A percentile compares a stretch with the other conserved stretches of the same genome.
Conservation (phyloP, 257 asterid genomes). For the Prunella vulgaris region DNA sequence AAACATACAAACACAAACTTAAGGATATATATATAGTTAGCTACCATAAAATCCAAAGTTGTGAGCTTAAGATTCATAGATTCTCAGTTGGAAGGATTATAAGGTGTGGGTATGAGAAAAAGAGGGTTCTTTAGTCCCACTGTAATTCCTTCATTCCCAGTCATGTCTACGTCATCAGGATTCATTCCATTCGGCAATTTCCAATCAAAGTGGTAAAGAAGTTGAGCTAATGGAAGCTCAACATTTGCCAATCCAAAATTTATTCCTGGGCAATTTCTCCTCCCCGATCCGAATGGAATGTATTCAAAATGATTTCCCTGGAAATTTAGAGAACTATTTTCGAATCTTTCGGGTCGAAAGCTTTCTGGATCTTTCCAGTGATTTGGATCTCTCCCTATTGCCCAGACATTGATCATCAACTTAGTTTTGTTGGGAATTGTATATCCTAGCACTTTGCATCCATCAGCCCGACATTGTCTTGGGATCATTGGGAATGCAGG, state of each 20-base stretch:
- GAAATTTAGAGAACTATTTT: slow-evolving; percentile 14
- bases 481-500: slow-evolving; percentile 30
- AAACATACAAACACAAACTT: too few species aligned
- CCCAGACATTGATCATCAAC: slow-evolving; percentile 22
- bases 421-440: slow-evolving; percentile 20
- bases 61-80: too few species aligned
- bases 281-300: slow-evolving; percentile 15
- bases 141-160: not conserved
- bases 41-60: too few species aligned
- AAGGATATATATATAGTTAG: too few species aligned
- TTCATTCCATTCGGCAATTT: not conserved
- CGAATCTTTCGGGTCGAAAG: slow-evolving; percentile 27
- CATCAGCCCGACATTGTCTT: slow-evolving; percentile 26
- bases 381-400: slow-evolving; percentile 28
- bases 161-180: not conserved
- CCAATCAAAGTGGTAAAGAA: not conserved
- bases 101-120: not conserved
- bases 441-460: slow-evolving; percentile 23
- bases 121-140: not conserved
- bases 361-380: slow-evolving; percentile 24
- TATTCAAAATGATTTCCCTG: slow-evolving; percentile 17
- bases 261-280: not conserved
- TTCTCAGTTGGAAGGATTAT: not conserved
- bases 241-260: not conserved
- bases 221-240: not conserved